These are phyloP conservation scores for Globisporangium paddicum DNA, from an alignment of 352 stramenopile species.

Conservation along the genomic window DNA sequence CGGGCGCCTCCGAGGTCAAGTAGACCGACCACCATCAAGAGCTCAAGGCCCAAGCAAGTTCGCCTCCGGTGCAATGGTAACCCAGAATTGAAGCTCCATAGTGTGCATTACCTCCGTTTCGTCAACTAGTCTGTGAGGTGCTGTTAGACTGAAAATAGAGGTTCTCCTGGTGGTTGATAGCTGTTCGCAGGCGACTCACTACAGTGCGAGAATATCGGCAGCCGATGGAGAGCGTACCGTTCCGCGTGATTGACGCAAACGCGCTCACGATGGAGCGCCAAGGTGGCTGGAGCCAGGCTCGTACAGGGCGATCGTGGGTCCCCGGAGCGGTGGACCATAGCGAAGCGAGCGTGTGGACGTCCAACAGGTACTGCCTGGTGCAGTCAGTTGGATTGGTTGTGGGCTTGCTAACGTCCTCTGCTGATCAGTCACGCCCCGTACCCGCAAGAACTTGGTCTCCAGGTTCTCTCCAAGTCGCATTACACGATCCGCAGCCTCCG, in stretches of 20 bases:
- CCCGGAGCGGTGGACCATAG: constrained; percentile 6
- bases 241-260: constrained; percentile 10
- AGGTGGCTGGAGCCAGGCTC: background rate
- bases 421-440: background rate
- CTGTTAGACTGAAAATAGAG: background rate
- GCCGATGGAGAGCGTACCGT: constrained; percentile 15
- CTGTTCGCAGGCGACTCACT: too few relatives aligned
- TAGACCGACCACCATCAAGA: constrained; percentile 13
- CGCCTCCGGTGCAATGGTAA: too few relatives aligned
- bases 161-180: too few relatives aligned
- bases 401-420: background rate
- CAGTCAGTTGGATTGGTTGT: background rate
- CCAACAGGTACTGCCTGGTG: too few relatives aligned
- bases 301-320: background rate
- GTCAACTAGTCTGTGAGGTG: too few relatives aligned
- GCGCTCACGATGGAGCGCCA: constrained; percentile 1
- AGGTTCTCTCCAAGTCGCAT: constrained; percentile 4
- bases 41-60: background rate
- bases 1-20: constrained; percentile 66
- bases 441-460: constrained; percentile 15
- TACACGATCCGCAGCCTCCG: constrained; percentile 8
- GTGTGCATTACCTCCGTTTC: background rate
- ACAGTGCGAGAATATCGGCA: too few relatives aligned
- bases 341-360: constrained; percentile 6
- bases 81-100: too few relatives aligned